Evolutionary conservation across 768 basidiomycete species (phyloP).

Genomic region (Tremella mesenterica): DNA sequence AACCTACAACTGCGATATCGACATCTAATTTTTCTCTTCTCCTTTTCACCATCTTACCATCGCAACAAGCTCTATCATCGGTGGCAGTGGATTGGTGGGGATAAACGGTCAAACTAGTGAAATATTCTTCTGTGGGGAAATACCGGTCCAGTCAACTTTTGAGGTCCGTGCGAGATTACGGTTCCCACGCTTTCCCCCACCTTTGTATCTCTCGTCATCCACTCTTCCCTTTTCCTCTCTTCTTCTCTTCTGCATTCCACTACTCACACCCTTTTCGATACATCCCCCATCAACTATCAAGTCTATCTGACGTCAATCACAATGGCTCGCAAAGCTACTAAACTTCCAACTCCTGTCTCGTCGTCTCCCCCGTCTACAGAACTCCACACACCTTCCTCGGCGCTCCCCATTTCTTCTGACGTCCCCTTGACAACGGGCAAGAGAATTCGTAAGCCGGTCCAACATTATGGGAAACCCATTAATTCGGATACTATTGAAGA

Average conservation of each 20-base stretch:
- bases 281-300: background rate
- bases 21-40: background rate
- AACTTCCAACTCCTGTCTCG: background rate
- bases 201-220: background rate
- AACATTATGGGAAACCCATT: slow-evolving; percentile 7
- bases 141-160: too few species aligned
- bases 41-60: background rate
- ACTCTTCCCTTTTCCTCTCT: background rate
- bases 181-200: too few species aligned
- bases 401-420: background rate
- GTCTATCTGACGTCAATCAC: background rate
- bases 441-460: slow-evolving; percentile 6
- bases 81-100: too few species aligned
- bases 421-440: background rate
- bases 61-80: too few species aligned
- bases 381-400: slow-evolving; percentile 5
- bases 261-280: background rate
- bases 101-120: too few species aligned
- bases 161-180: too few species aligned
- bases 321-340: background rate
- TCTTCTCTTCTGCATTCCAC: background rate
- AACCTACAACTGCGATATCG: background rate
- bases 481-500: slow-evolving; percentile 8
- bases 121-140: too few species aligned
- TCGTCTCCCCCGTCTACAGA: slow-evolving; percentile 11